A percentile compares a stretch with the other conserved stretches of the same genome.
Conservation (phyloP, 75 land plant genomes). For the Pinus taeda region DNA sequence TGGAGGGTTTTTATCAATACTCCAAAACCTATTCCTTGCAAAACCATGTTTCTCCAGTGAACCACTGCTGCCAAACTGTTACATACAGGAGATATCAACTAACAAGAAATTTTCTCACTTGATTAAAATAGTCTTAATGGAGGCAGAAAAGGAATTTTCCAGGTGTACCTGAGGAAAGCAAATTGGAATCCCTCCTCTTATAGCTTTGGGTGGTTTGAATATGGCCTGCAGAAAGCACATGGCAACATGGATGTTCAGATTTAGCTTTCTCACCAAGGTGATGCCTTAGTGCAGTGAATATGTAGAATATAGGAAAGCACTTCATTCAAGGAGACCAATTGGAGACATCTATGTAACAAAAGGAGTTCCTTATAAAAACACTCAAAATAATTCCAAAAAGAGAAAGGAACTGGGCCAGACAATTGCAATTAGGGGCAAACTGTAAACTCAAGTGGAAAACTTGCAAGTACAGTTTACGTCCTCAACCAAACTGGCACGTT, state of each 20-base stretch:
- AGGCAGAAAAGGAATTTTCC: neutral
- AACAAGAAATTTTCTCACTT: neutral
- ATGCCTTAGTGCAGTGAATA: neutral
- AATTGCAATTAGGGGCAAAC: neutral
- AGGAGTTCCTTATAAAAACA: neutral
- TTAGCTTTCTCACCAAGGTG: neutral
- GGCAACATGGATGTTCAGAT: neutral
- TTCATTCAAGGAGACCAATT: neutral
- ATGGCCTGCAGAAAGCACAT: conserved; percentile 46
- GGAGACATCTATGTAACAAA: neutral
- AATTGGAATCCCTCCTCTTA: conserved; percentile 83
- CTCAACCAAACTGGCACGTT: neutral
- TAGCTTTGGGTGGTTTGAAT: conserved; percentile 75
- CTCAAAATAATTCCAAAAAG: neutral
- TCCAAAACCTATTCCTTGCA: conserved; percentile 86
- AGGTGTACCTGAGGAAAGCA: conserved; percentile 79
- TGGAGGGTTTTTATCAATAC: conserved; percentile 70
- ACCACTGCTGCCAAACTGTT: conserved; percentile 71
- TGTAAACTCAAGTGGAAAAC: no score
- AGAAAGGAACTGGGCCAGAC: neutral
- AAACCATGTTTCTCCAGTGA: conserved; percentile 83
- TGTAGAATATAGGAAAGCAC: neutral
- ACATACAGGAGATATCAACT: neutral
- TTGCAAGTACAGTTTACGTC: no score
- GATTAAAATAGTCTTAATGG: neutral